Percentiles rank a stretch among this genome's conserved stretches.
Conservation (phyloP, 208 protist species). For the Acanthamoeba lenticulata region DNA sequence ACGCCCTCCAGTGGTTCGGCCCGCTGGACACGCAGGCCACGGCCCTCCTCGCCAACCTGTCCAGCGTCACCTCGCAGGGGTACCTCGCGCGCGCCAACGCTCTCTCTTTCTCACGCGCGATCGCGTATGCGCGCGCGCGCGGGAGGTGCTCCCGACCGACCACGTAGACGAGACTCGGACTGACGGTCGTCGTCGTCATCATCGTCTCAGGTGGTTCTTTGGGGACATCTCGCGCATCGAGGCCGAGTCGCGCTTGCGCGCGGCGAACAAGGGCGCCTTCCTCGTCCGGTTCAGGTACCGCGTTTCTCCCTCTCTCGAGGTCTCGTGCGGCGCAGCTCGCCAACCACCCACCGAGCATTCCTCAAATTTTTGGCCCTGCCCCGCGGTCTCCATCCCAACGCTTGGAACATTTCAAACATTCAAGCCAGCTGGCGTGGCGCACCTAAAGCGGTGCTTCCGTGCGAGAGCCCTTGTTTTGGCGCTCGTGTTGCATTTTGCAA, state of each 20-base stretch:
- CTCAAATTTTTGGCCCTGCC: no score
- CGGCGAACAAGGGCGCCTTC: conserved; percentile 17
- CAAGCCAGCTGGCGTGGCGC: no score
- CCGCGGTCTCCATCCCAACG: no score
- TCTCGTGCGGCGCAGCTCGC: background rate
- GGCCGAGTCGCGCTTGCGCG: conserved; percentile 28
- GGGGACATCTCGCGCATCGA: conserved; percentile 33
- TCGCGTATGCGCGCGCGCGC: background rate
- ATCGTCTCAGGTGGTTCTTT: conserved; percentile 32
- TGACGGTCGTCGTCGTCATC: background rate
- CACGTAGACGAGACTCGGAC: background rate
- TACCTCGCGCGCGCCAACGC: background rate
- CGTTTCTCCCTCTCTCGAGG: background rate
- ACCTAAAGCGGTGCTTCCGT: no score
- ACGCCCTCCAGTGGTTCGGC: conserved; percentile 31
- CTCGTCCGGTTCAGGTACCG: conserved; percentile 57
- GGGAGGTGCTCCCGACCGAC: background rate
- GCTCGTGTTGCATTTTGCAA: no score
- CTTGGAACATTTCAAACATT: no score
- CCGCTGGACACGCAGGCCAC: background rate
- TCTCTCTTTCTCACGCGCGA: background rate
- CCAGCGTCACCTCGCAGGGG: background rate
- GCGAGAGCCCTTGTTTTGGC: no score
- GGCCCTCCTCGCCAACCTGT: background rate
- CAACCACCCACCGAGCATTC: no score